Base-by-base conservation (phyloP, 1,284 basidiomycete species). In the Vanrija humicola region DNA sequence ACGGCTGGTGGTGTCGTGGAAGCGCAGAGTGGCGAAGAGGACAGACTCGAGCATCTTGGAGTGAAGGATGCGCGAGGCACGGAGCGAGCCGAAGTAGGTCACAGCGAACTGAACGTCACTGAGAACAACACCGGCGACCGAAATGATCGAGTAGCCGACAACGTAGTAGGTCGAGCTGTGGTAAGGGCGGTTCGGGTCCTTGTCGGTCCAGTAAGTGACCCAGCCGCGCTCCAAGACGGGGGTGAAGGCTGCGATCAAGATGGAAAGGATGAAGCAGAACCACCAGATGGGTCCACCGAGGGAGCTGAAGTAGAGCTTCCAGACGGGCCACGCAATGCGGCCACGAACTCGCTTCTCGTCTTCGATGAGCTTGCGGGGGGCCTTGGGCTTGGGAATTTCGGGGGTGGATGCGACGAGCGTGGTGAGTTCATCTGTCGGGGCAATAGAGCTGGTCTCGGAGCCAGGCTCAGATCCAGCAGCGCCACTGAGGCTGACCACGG, bases 1-100 rank as follows among this genome's bases (percentile, higher is more conserved):
- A 45, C 90, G 84, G 48, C 87, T 89, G 4, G 91, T 85, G 0
- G 91, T 96, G 69, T 97, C 93, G 68, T 95, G 93, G 82, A 96
- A 96, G 25, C 92, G 84, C 50, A 96, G 86, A 43, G 90, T 86
- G 1, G 94, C 92, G 64, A 93, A 93, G 1, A 98, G 79, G 10
- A 98, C 86, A 0, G 86, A 78, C 70, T 92, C 86, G 42, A 98
- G 81, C 47, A 98, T 82, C 40, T 77, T 85, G 83, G 59, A 16
- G 40, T 93, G 90, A 5, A 94, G 80, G 16, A 84, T 80, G 1
- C 78, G 79, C 1, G 86, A 87, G 1, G 87, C 87, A 54, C 82
- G 81, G 48, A 89, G 84, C 28, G 86, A 86, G 21, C 87, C 87
- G 25, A 75, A 73, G 68, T 89, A 73, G 21, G 75, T 65, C 1